A percentile compares a stretch with the other conserved stretches of the same genome.
These are phyloP conservation scores for Boletellus sp. DNA, from an alignment of 1,284 basidiomycete genomes.

Conservation along the genomic window DNA sequence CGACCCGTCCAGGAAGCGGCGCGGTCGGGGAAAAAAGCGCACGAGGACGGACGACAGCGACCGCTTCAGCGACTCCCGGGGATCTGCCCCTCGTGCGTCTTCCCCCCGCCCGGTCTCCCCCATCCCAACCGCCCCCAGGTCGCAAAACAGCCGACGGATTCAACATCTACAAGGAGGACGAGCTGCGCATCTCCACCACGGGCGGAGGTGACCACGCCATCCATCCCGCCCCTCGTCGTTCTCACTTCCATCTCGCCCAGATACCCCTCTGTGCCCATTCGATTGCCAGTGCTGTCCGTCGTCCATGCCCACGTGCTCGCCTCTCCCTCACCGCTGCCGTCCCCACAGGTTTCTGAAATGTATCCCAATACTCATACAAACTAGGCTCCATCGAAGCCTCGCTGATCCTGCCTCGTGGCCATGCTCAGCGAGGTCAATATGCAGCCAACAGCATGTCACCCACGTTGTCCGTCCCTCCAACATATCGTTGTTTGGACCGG, in stretches of 20 bases:
- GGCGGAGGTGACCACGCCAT: slow-evolving; percentile 63
- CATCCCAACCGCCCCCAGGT: slow-evolving; percentile 43
- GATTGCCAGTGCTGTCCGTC: slow-evolving; percentile 82
- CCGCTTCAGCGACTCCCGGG: slow-evolving; percentile 74
- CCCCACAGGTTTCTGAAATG: slow-evolving; percentile 44
- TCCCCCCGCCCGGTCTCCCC: slow-evolving; percentile 1
- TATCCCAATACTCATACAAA: too few species aligned
- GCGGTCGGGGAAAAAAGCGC: slow-evolving; percentile 25
- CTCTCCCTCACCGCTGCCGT: background rate
- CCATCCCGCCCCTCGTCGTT: slow-evolving; percentile 7
- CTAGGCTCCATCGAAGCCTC: slow-evolving; percentile 68
- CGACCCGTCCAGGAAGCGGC: slow-evolving; percentile 22
- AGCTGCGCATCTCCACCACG: slow-evolving; percentile 69
- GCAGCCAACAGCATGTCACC: slow-evolving; percentile 52
- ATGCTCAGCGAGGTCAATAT: slow-evolving; percentile 58
- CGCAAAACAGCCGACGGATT: slow-evolving; percentile 84
- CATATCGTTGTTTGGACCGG: slow-evolving; percentile 23
- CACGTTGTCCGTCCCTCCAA: slow-evolving; percentile 19
- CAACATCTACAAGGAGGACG: slow-evolving; percentile 82
- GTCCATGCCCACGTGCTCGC: background rate
- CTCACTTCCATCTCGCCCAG: slow-evolving; percentile 35
- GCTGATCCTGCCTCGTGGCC: slow-evolving; percentile 35
- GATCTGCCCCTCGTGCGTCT: slow-evolving; percentile 64
- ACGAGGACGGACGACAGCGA: slow-evolving; percentile 46
- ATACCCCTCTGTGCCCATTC: slow-evolving; percentile 74